phyloP scores from a whole-genome alignment of 495 filamentous ascomycete species.

The Rhypophila decipiens region DNA sequence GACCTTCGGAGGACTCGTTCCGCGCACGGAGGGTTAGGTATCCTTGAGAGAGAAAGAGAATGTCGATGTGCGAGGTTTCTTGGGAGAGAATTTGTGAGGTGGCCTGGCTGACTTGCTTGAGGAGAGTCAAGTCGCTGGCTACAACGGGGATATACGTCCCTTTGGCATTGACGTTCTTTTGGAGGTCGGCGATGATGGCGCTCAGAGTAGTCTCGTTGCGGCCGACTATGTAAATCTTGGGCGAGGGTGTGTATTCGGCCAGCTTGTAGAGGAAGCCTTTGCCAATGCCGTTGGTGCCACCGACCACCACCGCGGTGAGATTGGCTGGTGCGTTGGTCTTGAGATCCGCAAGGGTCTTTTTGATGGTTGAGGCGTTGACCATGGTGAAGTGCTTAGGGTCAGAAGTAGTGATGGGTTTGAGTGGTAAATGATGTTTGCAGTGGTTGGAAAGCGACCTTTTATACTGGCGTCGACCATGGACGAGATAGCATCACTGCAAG shows the following conservation, averaged over 20 bases:
- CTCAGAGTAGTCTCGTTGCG: constrained; percentile 18
- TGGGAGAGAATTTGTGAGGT: constrained; percentile 48
- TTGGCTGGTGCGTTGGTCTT: constrained; percentile 6
- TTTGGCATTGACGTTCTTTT: constrained; percentile 36
- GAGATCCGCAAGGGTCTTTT: constrained; percentile 5
- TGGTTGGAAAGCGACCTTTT: neutral
- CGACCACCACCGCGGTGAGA: constrained; percentile 50
- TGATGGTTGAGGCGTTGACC: constrained; percentile 7
- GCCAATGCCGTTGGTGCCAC: constrained; percentile 59
- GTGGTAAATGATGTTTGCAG: neutral
- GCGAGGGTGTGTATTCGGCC: constrained; percentile 37
- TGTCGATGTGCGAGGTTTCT: constrained; percentile 39
- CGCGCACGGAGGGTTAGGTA: constrained; percentile 6
- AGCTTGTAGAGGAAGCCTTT: constrained; percentile 49
- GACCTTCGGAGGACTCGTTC: constrained; percentile 48
- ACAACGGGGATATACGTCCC: constrained; percentile 47
- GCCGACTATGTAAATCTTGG: constrained; percentile 41
- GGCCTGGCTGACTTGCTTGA: constrained; percentile 48
- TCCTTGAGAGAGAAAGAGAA: constrained; percentile 49
- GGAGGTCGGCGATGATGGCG: constrained; percentile 25
- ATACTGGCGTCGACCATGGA: too few species aligned
- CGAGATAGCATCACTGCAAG: too few species aligned
- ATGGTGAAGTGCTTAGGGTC: neutral
- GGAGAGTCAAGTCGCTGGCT: constrained; percentile 46
- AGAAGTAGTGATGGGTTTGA: neutral